Evolutionary conservation across 2,329 filamentous ascomycete genomes (phyloP).

Genomic region (Colletotrichum higginsianum): DNA sequence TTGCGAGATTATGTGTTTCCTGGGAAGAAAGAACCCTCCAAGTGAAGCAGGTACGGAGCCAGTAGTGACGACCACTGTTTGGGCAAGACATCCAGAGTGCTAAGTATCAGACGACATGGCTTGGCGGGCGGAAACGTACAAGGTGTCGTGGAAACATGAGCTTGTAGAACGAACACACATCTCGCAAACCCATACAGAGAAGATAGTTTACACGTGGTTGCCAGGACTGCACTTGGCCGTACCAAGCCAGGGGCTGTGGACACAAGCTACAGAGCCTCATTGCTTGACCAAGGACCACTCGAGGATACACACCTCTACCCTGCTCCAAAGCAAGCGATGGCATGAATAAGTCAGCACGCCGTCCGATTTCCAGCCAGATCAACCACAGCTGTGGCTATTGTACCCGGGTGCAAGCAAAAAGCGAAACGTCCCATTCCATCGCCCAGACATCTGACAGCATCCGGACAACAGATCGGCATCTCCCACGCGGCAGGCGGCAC

Average conservation of each 20-base stretch:
- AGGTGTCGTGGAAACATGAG: neutral
- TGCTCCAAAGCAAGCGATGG: neutral
- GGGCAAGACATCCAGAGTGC: neutral
- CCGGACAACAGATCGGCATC: neutral
- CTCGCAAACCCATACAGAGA: neutral
- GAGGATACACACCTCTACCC: neutral
- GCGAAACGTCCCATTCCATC: neutral
- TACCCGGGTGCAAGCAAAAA: neutral
- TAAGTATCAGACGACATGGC: neutral
- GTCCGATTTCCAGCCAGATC: neutral
- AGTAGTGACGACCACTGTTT: neutral
- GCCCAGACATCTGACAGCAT: neutral
- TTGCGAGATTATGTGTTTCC: too few relatives aligned
- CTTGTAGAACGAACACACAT: neutral
- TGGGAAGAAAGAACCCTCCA: neutral
- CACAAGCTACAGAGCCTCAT: neutral
- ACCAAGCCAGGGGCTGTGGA: neutral
- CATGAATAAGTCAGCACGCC: neutral
- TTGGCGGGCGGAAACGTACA: neutral
- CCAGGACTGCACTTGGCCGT: neutral
- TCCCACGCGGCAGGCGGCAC: neutral
- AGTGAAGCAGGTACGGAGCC: neutral
- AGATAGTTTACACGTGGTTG: neutral
- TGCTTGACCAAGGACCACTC: neutral
- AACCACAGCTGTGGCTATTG: neutral